Evolutionary conservation across 2,329 filamentous ascomycete genomes (phyloP), one percentile per base, ranked within the genome.

Genomic region (Pseudodiploospora longispora): DNA sequence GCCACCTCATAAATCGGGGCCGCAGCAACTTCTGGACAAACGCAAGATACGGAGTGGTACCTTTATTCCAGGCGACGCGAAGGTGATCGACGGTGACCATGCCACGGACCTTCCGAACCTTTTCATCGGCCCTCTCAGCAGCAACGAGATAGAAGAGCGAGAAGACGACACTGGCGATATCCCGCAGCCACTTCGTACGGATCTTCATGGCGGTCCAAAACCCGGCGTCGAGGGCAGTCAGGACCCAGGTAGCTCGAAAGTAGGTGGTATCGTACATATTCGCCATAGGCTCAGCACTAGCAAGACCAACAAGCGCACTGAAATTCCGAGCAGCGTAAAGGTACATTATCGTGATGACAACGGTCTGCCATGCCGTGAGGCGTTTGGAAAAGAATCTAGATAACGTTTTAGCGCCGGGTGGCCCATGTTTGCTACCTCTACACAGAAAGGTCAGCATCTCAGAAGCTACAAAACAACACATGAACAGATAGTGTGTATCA

Each of bases 131-230:
- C 58, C 88, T 84, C 64, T 97, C 91, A 1, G 93, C 89, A 10
- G 90, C 88, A 43, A 97, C 77, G 50, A 98, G 73, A 62, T 98
- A 98, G 65, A 95, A 98, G 8, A 85, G 60, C 1, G 87, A 87
- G 64, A 96, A 97, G 38, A 87, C 70, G 19, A 97, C 73, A 59
- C 87, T 89, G 7, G 85, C 79, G 10, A 95, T 60, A 60, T 97
- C 90, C 34, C 89, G 76, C 36, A 95, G 54, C 80, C 86, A 90
- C 56, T 85, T 89, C 42, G 61, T 62, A 39, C 78, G 79, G 51
- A 98, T 90, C 56, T 82, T 84, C 93, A 98, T 98, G 31, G 93
- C 93, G 0, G 89, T 95, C 93, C 93, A 98, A 64, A 96, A 98
- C 2, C 93, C 93, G 5, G 93, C 93, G 57, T 98, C 93, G 48